phyloP scores from a whole-genome alignment of 805 yeast species.

The Pichia manshurica region DNA sequence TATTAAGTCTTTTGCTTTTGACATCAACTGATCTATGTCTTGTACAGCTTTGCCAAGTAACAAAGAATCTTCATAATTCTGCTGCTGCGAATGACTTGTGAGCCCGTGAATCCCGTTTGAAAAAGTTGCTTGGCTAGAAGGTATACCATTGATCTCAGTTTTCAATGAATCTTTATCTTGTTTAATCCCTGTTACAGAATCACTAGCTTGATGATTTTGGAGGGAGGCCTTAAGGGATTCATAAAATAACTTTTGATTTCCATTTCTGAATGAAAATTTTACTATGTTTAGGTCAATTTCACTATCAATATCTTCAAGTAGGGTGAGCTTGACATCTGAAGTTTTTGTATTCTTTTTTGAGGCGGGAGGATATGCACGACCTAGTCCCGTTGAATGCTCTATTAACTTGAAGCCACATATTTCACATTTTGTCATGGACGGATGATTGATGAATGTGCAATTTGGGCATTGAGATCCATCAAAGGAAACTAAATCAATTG shows the following conservation, averaged over 20 bases:
- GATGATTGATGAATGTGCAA: conserved; percentile 73
- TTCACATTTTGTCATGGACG: conserved; percentile 72
- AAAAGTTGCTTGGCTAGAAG: too few relatives aligned
- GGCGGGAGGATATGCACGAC: not conserved
- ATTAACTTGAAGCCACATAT: conserved; percentile 66
- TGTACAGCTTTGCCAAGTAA: conserved; percentile 64
- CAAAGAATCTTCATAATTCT: conserved; percentile 51
- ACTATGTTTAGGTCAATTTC: conserved; percentile 33
- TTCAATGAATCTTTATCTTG: not conserved
- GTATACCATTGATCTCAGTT: not conserved
- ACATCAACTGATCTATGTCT: conserved; percentile 71
- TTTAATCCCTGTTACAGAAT: conserved; percentile 16
- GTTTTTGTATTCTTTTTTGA: not conserved
- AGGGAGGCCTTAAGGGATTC: conserved; percentile 34
- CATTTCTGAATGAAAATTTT: conserved; percentile 70
- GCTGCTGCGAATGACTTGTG: conserved; percentile 49
- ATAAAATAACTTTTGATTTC: conserved; percentile 55
- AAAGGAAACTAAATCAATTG: conserved; percentile 18
- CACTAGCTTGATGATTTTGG: too few relatives aligned
- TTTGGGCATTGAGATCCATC: conserved; percentile 41
- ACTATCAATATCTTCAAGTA: conserved; percentile 5
- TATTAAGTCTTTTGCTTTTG: conserved; percentile 70
- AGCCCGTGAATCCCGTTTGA: conserved; percentile 62
- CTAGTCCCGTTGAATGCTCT: not conserved
- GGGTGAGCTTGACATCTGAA: not conserved